Evolutionary conservation across 1,284 basidiomycete genomes (phyloP), one percentile per base, ranked within the genome.

Genomic region (Phlebopus sp.): DNA sequence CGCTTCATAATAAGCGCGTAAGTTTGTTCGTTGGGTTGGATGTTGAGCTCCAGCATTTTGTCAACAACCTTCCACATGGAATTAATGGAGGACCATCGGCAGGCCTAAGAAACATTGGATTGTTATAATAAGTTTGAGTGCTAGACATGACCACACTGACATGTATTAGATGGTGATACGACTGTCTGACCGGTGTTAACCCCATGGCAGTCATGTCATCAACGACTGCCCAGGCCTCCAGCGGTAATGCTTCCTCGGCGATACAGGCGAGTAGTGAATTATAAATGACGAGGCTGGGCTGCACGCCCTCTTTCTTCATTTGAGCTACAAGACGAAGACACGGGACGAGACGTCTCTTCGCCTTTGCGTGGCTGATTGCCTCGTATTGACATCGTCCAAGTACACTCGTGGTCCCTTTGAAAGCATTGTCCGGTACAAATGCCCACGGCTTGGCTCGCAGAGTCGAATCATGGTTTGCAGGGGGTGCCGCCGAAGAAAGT

Each of bases 151-250:
- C 5, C 7, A 38, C 7, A 51, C 58, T 63, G 62, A 87, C 87
- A 53, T 76, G 63, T 46, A 93, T 67, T 14, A 92, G 71, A 37
- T 75, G 68, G 53, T 87, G 82, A 67, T 84, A 89, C 3, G 81
- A 77, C 46, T 76, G 70, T 2, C 73, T 55, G 50, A 83, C 75
- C 1, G 82, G 87, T 17, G 62, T 53, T 23, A 92, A 58, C 1
- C 77, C 81, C 42, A 79, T 59, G 13, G 76, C 68, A 18, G 73
- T 47, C 77, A 91, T 90, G 55, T 92, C 90, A 25, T 86, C 80
- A 39, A 89, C 71, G 21, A 89, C 76, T 6, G 86, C 88, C 70
- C 80, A 79, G 4, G 82, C 81, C 47, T 86, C 80, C 18, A 70
- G 50, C 56, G 69, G 68, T 14, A 72, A 56, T 2, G 64, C 68